Percentiles rank a stretch among this genome's conserved stretches.
These are phyloP conservation scores for Erodium moschatum DNA, from an alignment of 441 rosid genomes.

Conservation along the genomic window DNA sequence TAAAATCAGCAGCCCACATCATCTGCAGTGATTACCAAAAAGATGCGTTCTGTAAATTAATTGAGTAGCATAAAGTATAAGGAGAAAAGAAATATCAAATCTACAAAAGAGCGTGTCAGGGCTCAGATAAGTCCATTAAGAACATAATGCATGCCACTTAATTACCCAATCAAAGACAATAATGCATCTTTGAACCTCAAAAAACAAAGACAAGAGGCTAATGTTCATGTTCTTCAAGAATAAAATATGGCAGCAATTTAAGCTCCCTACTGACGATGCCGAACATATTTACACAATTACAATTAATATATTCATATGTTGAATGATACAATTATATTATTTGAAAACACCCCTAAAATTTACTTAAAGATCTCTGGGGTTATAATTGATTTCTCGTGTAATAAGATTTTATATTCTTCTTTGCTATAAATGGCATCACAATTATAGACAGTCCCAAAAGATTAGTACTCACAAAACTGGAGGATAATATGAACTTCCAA, in stretches of 20 bases:
- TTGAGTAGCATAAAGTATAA: not conserved
- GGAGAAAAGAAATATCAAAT: not conserved
- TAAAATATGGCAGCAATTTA: not conserved
- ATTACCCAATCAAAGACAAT: not conserved
- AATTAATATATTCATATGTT: not conserved
- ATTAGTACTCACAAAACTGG: not conserved
- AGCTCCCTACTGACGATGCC: not conserved
- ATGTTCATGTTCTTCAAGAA: not conserved
- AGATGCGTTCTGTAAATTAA: not conserved
- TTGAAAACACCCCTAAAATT: not conserved
- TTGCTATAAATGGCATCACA: not conserved
- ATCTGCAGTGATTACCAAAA: slow-evolving; percentile 40
- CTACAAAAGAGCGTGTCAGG: not conserved
- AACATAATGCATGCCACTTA: not conserved
- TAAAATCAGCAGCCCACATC: slow-evolving; percentile 99
- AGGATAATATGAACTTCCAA: slow-evolving; percentile 1
- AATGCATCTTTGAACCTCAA: not conserved
- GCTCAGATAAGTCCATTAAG: not conserved
- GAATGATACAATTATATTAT: not conserved
- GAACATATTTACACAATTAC: not conserved
- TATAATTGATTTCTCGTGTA: not conserved
- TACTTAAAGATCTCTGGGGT: not conserved
- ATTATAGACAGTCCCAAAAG: not conserved
- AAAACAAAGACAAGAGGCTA: not conserved
- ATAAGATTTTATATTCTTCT: not conserved